Percentiles rank a stretch among this genome's conserved stretches.
phyloP scores from a whole-genome alignment of 129 eudicot species.

The Chrysanthemum makinoi region DNA sequence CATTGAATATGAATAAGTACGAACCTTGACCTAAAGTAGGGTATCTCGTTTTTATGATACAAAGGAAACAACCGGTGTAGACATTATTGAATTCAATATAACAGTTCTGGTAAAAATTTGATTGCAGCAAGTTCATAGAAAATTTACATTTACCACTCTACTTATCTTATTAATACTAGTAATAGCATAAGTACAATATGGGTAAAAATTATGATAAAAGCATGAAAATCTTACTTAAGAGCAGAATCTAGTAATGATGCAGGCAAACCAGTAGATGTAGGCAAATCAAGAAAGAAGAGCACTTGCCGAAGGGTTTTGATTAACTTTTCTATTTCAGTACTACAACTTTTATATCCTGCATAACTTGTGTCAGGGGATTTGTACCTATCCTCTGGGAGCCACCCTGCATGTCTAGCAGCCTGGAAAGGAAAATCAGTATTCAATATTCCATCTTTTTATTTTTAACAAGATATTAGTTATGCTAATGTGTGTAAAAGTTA shows the following conservation, averaged over 20 bases:
- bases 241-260: background rate
- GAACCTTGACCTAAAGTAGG: too few species aligned
- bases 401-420: background rate
- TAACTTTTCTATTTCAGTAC: background rate
- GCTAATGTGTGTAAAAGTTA: background rate
- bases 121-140: too few species aligned
- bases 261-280: background rate
- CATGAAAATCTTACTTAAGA: too few species aligned
- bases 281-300: background rate
- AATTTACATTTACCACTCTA: too few species aligned
- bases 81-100: too few species aligned
- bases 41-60: too few species aligned
- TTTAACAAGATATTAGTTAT: background rate
- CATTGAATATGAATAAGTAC: too few species aligned
- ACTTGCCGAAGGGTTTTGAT: background rate
- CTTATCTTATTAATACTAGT: too few species aligned
- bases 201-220: too few species aligned
- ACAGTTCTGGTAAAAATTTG: too few species aligned
- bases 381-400: background rate
- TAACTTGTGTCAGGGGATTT: constrained; percentile 5
- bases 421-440: background rate
- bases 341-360: constrained; percentile 1
- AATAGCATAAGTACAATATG: too few species aligned
- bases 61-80: too few species aligned
- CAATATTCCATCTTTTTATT: background rate